Percentiles rank a stretch among this genome's conserved stretches.
Conservation (phyloP, 257 asterid genomes). For the Plantago ovata region DNA sequence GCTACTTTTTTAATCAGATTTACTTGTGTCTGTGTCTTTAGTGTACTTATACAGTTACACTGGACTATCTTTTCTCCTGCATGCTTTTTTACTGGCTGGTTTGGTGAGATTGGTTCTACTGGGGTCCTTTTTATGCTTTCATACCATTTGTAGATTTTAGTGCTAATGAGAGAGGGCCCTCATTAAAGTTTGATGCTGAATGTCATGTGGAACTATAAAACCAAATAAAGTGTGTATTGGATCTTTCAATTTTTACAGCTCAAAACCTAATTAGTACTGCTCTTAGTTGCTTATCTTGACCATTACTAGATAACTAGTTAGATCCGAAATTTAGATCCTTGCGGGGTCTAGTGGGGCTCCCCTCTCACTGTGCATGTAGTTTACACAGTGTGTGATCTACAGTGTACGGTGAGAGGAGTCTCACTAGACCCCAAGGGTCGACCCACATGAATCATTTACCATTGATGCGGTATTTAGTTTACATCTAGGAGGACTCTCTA, state of each 20-base stretch:
- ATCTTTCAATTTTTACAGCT: conserved; percentile 25
- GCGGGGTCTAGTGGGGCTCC: too few relatives aligned
- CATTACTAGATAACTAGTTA: conserved; percentile 39
- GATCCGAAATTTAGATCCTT: too few relatives aligned
- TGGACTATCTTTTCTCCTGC: conserved; percentile 7
- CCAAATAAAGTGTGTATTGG: conserved; percentile 21
- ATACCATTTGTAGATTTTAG: too few relatives aligned
- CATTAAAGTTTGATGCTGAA: conserved; percentile 32
- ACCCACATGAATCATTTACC: conserved; percentile 24
- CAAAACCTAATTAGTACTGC: conserved; percentile 17
- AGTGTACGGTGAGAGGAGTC: too few relatives aligned
- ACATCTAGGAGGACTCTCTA: not conserved
- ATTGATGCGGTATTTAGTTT: conserved; percentile 20
- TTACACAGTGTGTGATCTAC: too few relatives aligned
- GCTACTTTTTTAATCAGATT: conserved; percentile 6
- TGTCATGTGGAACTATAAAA: conserved; percentile 37
- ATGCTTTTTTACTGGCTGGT: conserved; percentile 21
- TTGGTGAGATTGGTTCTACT: conserved; percentile 37
- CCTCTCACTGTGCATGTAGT: too few relatives aligned
- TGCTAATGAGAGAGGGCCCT: conserved; percentile 36
- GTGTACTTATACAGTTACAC: too few relatives aligned
- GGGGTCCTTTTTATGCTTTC: conserved; percentile 16
- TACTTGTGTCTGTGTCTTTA: too few relatives aligned
- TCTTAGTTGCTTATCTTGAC: conserved; percentile 28
- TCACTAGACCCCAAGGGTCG: too few relatives aligned